Evolutionary conservation across 257 asterid species (phyloP), one percentile per base, ranked within the genome.

Genomic region (Solanum okadae): DNA sequence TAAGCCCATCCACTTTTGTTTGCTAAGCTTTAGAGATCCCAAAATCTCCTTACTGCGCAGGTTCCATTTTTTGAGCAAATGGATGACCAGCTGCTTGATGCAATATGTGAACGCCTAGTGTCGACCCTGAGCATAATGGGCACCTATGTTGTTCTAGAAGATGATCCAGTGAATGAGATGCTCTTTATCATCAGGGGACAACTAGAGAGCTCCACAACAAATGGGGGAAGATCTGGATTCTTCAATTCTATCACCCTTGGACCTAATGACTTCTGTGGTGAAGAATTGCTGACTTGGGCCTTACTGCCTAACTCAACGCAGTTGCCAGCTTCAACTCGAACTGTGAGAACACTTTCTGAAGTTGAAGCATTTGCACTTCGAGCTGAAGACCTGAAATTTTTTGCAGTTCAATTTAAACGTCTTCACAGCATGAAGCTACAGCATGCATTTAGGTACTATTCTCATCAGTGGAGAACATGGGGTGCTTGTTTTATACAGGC

Each of bases 391-490:
- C 98, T 97, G 29, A 96, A 94, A 86, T 94, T 94, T 29, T 95
- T 97, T 1, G 98, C 98, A 0, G 89, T 87, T 63, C 99, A 97
- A 75, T 97, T 97, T 52, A 95, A 95, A 87, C 95, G 96, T 71
- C 98, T 97, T 35, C 97, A 96, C 87, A 97, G 98, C 95, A 94
- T 91, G 98, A 95, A 94, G 88, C 95, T 96, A 22, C 99, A 96
- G 91, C 98, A 95, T 56, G 98, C 98, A 3, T 97, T 96, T 76
- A 90, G 98, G 90, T 96, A 93, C 92, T 95, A 96, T 84, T 97
- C 99, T 23, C 97, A 94, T 29, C 99, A 97, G 35, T 96, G 98
- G 99, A 90, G 98, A 87, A 93, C 98, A n/a, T 96, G 99, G 99
- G 96, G 95, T 34, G 90, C 99, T 61, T 97, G 98, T 85, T 95